phyloP scores from a whole-genome alignment of 176 grass and related monocot species.

The Zizania latifolia region DNA sequence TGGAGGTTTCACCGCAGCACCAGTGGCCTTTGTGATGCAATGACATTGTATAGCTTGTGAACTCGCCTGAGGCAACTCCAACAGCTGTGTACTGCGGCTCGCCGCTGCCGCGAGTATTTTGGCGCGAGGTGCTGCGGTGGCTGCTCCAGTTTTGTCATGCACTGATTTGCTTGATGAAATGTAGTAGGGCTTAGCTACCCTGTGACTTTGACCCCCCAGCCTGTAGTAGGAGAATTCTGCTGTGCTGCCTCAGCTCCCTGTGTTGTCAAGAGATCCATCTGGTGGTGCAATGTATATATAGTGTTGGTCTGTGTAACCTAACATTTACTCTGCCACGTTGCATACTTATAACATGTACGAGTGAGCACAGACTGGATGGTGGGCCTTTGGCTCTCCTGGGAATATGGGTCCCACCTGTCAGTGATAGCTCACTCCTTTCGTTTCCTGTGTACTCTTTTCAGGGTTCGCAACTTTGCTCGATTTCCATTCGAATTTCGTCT shows the following conservation, averaged over 20 bases:
- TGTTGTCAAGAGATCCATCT: not conserved
- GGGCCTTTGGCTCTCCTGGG: no score
- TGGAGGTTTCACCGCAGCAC: not conserved
- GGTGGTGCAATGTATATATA: conserved; percentile 5
- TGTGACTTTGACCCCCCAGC: not conserved
- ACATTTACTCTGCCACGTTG: not conserved
- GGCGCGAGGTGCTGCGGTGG: not conserved
- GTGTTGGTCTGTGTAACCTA: not conserved
- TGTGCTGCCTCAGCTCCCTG: not conserved
- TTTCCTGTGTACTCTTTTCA: no score
- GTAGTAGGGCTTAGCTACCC: conserved; percentile 16
- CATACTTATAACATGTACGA: not conserved
- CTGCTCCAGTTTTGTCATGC: conserved; percentile 36
- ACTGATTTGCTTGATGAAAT: conserved; percentile 11
- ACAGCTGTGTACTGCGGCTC: not conserved
- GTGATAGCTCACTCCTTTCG: not conserved
- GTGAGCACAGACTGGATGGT: not conserved
- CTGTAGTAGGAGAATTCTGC: conserved; percentile 28
- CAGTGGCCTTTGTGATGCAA: not conserved
- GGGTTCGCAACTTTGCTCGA: no score
- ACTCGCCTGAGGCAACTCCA: not conserved
- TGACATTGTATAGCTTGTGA: conserved; percentile 1
- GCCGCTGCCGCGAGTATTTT: no score
- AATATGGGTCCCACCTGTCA: not conserved
- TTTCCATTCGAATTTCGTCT: no score